phyloP scores from a whole-genome alignment of 352 stramenopile genomes.

The Pythium monospermum region DNA sequence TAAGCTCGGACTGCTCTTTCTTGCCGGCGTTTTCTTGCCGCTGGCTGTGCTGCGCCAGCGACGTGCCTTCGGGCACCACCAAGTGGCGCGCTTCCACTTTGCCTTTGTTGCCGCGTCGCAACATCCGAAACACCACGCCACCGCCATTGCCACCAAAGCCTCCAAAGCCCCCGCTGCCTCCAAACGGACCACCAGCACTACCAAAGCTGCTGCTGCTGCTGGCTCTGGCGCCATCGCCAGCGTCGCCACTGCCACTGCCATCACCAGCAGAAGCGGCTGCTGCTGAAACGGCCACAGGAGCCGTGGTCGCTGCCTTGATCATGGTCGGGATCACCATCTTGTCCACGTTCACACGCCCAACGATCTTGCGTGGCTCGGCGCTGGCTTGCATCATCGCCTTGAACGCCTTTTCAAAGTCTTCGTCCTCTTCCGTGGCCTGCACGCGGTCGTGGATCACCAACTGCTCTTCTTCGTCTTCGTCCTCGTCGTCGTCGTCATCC shows the following conservation, averaged over 20 bases:
- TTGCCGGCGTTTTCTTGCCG: conserved; percentile 83
- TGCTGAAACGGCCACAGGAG: conserved; percentile 7
- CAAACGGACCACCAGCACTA: conserved; percentile 21
- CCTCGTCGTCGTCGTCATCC: conserved; percentile 50
- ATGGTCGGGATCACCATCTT: conserved; percentile 87
- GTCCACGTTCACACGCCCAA: conserved; percentile 71
- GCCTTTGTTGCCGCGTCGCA: conserved; percentile 96
- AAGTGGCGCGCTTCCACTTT: conserved; percentile 94
- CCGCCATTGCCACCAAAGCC: too few relatives aligned
- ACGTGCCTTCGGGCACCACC: conserved; percentile 91
- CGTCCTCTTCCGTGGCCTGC: conserved; percentile 76
- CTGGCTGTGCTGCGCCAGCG: conserved; percentile 88
- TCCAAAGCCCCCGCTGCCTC: too few relatives aligned
- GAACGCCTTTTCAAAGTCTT: conserved; percentile 86
- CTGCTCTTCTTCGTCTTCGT: conserved; percentile 82
- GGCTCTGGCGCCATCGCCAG: conserved; percentile 8
- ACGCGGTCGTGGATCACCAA: conserved; percentile 85
- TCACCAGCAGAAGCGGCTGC: too few relatives aligned
- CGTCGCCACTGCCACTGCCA: neutral
- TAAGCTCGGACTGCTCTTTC: conserved; percentile 84
- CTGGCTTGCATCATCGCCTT: conserved; percentile 80
- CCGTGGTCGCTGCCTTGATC: conserved; percentile 43
- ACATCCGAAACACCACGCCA: conserved; percentile 90
- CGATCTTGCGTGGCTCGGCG: conserved; percentile 54
- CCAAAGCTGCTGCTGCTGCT: conserved; percentile 14